Evolutionary conservation across 768 basidiomycete species (phyloP).

Genomic region (Hypsizygus marmoreus): DNA sequence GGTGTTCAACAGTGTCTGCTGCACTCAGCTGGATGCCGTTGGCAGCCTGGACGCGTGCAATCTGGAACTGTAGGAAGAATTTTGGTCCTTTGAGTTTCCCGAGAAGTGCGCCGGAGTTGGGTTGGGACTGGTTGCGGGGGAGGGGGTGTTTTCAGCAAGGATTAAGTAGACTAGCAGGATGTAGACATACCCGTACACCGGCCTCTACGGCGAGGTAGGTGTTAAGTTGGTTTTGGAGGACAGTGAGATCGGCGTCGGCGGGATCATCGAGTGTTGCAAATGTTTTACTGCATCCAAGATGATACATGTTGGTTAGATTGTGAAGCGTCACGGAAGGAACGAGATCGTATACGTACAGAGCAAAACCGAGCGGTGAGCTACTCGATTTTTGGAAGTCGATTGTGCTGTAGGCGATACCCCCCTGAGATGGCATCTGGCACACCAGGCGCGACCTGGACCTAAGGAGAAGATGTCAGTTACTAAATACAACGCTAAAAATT

Average conservation of each 20-base stretch:
- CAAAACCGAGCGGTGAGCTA: slow-evolving; percentile 27
- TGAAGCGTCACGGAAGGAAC: not conserved
- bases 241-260: slow-evolving; percentile 22
- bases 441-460: slow-evolving; percentile 25
- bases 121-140: slow-evolving; percentile 25
- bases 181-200: slow-evolving; percentile 22
- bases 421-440: slow-evolving; percentile 28
- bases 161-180: not conserved
- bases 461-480: not conserved
- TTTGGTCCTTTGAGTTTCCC: slow-evolving; percentile 29
- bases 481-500: not conserved
- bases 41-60: slow-evolving; percentile 26
- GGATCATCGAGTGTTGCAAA: slow-evolving; percentile 27
- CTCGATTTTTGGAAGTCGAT: slow-evolving; percentile 31
- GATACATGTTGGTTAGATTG: not conserved
- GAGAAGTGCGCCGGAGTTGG: slow-evolving; percentile 21
- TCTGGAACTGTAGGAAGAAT: slow-evolving; percentile 34
- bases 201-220: slow-evolving; percentile 29
- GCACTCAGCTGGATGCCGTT: slow-evolving; percentile 21
- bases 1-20: slow-evolving; percentile 30
- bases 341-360: slow-evolving; percentile 13
- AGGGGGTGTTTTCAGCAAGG: not conserved
- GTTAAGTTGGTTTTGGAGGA: slow-evolving; percentile 29
- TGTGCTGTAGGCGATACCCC: slow-evolving; percentile 22
- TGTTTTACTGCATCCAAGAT: slow-evolving; percentile 11